Evolutionary conservation across 2,329 filamentous ascomycete species (phyloP), one percentile per base, ranked within the genome.

Genomic region (Colletotrichum lentis): DNA sequence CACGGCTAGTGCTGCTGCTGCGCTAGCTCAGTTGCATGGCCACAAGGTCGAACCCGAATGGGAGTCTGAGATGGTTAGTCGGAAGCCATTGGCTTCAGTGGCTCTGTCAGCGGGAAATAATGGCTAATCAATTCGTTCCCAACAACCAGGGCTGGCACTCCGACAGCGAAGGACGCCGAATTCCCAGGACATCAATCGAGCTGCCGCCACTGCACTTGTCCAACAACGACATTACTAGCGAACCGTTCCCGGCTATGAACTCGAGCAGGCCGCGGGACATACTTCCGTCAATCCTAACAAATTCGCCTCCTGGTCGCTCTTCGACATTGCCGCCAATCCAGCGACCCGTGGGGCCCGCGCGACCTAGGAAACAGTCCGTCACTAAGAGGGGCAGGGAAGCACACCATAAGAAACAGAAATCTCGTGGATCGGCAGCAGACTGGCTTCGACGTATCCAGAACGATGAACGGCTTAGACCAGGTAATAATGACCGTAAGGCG

Each of bases 281-380:
- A 58, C 85, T 97, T 7, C 93, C 94, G 1, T 97, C 93, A 0
- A 92, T 96, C 65, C 81, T 97, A 44, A 86, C 88, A 60, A 90
- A 90, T 69, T 97, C 94, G 11, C 94, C 94, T 0, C 91, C 93
- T 7, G 93, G 91, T 62, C 91, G 94, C 70, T 96, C 94, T 16
- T 94, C 94, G 1, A 97, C 94, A 0, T 84, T 97, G 27, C 94
- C 94, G 35, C 93, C 94, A 3, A 86, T 95, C 58, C 92, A 96
- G 73, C 86, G 92, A 67, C 86, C 89, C 49, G 82, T 92, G 46
- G 92, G 91, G 47, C 85, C 88, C 24, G 89, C 85, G 63, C 86
- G 94, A 64, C 90, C 93, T 49, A 88, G 94, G 71, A 97, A 97
- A 80, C 91, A 92, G 70, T 97, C 94, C 1, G 88, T 97, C 69